Base-by-base conservation (phyloP, 1,284 basidiomycete genomes). In the Ceratobasidium sp. region DNA sequence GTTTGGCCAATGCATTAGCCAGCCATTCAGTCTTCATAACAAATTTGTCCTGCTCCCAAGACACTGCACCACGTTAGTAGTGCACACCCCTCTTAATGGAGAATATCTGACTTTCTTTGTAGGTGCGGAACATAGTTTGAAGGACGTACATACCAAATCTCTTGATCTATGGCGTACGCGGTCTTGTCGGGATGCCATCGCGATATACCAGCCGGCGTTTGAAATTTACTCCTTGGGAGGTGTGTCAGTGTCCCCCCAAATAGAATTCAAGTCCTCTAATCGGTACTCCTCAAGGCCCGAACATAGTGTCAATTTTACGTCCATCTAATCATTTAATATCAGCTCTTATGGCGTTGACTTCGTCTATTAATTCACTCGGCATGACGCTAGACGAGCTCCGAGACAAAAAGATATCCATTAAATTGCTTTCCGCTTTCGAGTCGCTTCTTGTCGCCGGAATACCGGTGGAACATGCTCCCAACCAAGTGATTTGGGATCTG, bases 311-410 rank as follows among this genome's bases (percentile, higher is more conserved):
- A n/a, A 75, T 77, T 53, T 75, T 73, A 56, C 79, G 80, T 16
- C 84, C 86, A 60, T 88, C 87, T 47, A 76, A 82, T 53, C 74
- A 78, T 42, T 79, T 89, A 46, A 78, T 85, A 69, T 79, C 82
- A 49, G 83, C 84, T 11, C 74, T 90, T 52, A 75, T 85, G 53
- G 77, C 79, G 0, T 75, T 90, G n/a, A 84, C 83, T 39, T 79
- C 79, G 11, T 81, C 81, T 2, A 76, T 87, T 59, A 83, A 85
- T 70, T 80, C 82, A 21, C 74, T 89, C 14, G 84, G 85, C 1
- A 60, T 74, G 23, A 54, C 72, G 5, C 25, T 68, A n/a, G 60
- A 59, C 16, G 36, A 71, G 11, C 46, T 73, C n/a, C 49, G 75
- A 82, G 57, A 75, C 83, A 9, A 74, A 68, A 1, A 75, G 74